Conservation (phyloP, 768 basidiomycete genomes). For the Podaxis sp. region DNA sequence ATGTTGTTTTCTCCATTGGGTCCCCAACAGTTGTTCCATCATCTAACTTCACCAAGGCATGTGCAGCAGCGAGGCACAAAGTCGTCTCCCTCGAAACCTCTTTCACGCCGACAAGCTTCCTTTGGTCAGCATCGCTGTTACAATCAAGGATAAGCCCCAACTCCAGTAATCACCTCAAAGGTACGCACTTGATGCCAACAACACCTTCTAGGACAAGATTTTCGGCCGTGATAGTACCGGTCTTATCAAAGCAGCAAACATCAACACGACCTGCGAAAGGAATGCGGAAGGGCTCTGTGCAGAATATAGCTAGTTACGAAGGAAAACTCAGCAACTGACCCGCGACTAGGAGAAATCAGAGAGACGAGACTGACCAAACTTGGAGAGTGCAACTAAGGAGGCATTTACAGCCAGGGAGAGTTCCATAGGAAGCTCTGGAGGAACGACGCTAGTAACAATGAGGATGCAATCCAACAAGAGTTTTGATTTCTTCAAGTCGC, state of each 20-base stretch:
- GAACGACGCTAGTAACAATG: constrained; percentile 96
- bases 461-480: constrained; percentile 91
- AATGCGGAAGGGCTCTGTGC: constrained; percentile 98
- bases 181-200: constrained; percentile 82
- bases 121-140: constrained; percentile 51
- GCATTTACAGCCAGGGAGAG: constrained; percentile 94
- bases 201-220: constrained; percentile 93
- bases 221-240: constrained; percentile 96
- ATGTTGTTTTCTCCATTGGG: constrained; percentile 97
- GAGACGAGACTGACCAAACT: constrained; percentile 76
- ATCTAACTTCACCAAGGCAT: constrained; percentile 90
- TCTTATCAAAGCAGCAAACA: constrained; percentile 99
- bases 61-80: constrained; percentile 87
- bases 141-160: constrained; percentile 8
- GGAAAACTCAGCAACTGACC: background rate
- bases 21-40: constrained; percentile 95
- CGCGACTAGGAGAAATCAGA: constrained; percentile 30
- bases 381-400: constrained; percentile 88
- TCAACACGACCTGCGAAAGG: constrained; percentile 95
- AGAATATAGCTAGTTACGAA: constrained; percentile 80
- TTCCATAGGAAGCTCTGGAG: constrained; percentile 98
- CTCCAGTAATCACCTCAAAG: background rate
- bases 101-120: constrained; percentile 74
- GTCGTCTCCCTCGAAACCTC: constrained; percentile 75
- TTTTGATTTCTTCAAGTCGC: constrained; percentile 92